Conservation (phyloP, 2,329 filamentous ascomycete species). For the Monosporascus sp. region DNA sequence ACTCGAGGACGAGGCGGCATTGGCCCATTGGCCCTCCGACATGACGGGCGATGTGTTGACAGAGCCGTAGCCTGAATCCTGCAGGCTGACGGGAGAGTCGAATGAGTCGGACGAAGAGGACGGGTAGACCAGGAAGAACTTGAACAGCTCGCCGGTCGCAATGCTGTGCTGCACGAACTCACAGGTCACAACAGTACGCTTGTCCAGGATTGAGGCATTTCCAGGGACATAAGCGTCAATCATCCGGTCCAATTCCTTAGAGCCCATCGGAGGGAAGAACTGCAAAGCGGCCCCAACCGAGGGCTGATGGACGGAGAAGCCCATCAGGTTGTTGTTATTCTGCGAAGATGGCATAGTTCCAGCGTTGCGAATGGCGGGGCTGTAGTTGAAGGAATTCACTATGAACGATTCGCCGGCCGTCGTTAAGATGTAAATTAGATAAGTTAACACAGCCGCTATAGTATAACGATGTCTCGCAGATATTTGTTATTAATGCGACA, state of each 20-base stretch:
- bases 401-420: constrained; percentile 5
- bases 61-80: constrained; percentile 42
- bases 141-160: constrained; percentile 52
- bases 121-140: constrained; percentile 52
- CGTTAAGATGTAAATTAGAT: not conserved
- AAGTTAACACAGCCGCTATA: not conserved
- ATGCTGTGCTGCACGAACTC: constrained; percentile 53
- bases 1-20: constrained; percentile 25
- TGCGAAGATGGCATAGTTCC: constrained; percentile 28
- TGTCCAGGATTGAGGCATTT: constrained; percentile 49
- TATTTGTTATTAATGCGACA: not conserved
- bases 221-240: constrained; percentile 54
- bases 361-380: constrained; percentile 4
- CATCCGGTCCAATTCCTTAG: constrained; percentile 55
- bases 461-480: not conserved
- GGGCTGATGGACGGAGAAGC: constrained; percentile 58
- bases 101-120: constrained; percentile 29
- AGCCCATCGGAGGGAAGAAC: constrained; percentile 62
- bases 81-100: constrained; percentile 40
- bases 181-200: constrained; percentile 52
- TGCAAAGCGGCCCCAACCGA: constrained; percentile 52
- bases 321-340: constrained; percentile 34
- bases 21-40: constrained; percentile 42
- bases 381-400: constrained; percentile 12
- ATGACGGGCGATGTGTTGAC: constrained; percentile 46